Evolutionary conservation across 75 land plant genomes (phyloP), one percentile per base, ranked within the genome.

Genomic region (Adiantum capillusveneris): DNA sequence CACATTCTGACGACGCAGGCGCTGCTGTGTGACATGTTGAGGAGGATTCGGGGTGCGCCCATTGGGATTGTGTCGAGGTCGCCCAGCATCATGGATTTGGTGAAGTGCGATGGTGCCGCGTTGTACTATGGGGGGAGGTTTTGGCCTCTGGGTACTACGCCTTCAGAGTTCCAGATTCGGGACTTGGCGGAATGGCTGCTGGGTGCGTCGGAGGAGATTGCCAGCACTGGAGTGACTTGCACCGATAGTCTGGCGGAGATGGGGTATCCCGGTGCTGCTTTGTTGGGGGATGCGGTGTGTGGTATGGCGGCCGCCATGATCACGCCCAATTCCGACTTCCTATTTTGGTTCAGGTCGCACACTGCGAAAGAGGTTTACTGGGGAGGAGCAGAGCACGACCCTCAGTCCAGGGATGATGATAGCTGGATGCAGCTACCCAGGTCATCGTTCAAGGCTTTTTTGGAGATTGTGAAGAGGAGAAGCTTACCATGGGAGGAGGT

Each of bases 291-390:
- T 73, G 84, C 82, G 0, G 99, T 95, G 24, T 90, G 97, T 62
- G 99, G 99, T 0, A 82, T 95, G 97, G 99, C 97, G 18, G 97
- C 89, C 53, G 88, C 97, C 17, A 78, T 70, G 50, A 90, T 95
- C 64, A 75, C 88, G 11, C 59, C 80, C 25, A 82, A 68, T n/a
- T n/a, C n/a, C 53, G 96, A 95, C 58, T 95, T 81, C 64, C 63
- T 95, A n/a, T 95, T 95, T 61, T 95, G 97, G 99, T 94, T 94
- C 63, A 61, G 97, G 24, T 95, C 92, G 14, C 92, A 95, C 61
- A 87, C 92, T 31, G 99, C 88, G 22, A 90, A 90, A 51, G 97
- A 95, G 68, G 75, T 90, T 52, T 90, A 90, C 46, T 95, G 99
- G 97, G 97, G 92, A 29, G 99, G 99, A 6, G 97, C 99, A 20